A percentile compares a stretch with the other conserved stretches of the same genome.
phyloP scores from a whole-genome alignment of 1,284 basidiomycete genomes.

The Austroboletus novae-zelandiae region DNA sequence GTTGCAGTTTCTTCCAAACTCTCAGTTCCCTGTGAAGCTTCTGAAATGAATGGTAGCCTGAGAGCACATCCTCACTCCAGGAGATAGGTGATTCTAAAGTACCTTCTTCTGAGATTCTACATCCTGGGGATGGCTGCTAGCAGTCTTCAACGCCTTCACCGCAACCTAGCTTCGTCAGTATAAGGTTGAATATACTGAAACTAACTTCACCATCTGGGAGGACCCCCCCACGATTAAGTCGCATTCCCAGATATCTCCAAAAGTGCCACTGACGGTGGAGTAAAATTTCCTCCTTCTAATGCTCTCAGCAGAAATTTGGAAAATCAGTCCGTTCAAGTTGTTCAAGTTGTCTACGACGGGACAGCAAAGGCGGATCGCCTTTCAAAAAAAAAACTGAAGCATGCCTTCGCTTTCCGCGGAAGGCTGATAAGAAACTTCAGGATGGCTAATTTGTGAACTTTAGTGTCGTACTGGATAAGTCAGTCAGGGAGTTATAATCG shows the following conservation, averaged over 20 bases:
- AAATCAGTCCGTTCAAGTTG: neutral
- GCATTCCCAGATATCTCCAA: constrained; percentile 30
- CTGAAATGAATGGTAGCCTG: constrained; percentile 9
- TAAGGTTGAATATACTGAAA: neutral
- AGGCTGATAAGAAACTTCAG: constrained; percentile 14
- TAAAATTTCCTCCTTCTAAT: constrained; percentile 14
- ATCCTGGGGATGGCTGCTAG: neutral
- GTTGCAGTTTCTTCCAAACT: constrained; percentile 22
- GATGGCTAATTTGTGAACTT: constrained; percentile 15
- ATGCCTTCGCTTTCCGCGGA: constrained; percentile 13
- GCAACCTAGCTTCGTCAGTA: constrained; percentile 19
- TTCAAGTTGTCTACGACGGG: no score
- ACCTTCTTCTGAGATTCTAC: constrained; percentile 16
- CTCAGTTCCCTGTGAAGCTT: constrained; percentile 27
- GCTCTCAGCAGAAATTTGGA: constrained; percentile 1
- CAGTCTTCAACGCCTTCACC: constrained; percentile 21
- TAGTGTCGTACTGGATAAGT: constrained; percentile 3
- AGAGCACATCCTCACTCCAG: neutral
- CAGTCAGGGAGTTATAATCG: neutral
- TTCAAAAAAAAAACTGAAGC: neutral
- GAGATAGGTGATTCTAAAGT: neutral
- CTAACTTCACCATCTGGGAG: constrained; percentile 6
- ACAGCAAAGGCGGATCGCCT: constrained; percentile 2
- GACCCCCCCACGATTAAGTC: constrained; percentile 10
- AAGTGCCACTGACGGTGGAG: constrained; percentile 14